A percentile compares a stretch with the other conserved stretches of the same genome.
Evolutionary conservation across 352 stramenopile species (phyloP).

Genomic region (Phytophthora constricta): DNA sequence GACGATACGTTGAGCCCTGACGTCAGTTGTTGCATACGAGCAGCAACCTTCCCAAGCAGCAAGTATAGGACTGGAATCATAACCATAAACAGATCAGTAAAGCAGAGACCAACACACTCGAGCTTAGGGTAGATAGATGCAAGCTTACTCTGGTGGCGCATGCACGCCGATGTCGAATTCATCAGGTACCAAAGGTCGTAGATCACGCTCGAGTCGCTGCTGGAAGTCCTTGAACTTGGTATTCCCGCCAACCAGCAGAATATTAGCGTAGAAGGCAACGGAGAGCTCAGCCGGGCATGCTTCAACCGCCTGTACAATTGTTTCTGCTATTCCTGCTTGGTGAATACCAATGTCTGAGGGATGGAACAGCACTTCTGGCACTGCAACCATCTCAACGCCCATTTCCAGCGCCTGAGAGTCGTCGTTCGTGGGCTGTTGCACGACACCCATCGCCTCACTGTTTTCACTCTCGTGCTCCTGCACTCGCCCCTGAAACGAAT

Average conservation of each 20-base stretch:
- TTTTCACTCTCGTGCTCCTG: slow-evolving; percentile 24
- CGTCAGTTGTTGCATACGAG: slow-evolving; percentile 39
- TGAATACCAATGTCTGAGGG: slow-evolving; percentile 91
- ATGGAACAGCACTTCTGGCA: slow-evolving; percentile 93
- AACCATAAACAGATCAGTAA: slow-evolving; percentile 11
- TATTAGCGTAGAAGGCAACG: slow-evolving; percentile 83
- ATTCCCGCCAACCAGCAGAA: slow-evolving; percentile 89
- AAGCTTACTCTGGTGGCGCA: slow-evolving; percentile 59
- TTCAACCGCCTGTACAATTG: slow-evolving; percentile 86
- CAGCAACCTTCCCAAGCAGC: slow-evolving; percentile 66
- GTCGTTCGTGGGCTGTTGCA: slow-evolving; percentile 16
- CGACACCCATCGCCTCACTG: slow-evolving; percentile 1
- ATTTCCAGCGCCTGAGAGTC: slow-evolving; percentile 83
- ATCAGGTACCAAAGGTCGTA: slow-evolving; percentile 60
- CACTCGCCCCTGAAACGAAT: slow-evolving; percentile 58
- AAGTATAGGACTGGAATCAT: slow-evolving; percentile 51
- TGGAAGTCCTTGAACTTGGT: slow-evolving; percentile 88
- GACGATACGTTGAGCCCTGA: slow-evolving; percentile 45
- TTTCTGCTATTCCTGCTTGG: slow-evolving; percentile 86
- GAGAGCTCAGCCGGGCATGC: slow-evolving; percentile 78
- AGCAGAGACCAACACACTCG: too few relatives aligned
- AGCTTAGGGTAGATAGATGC: too few relatives aligned
- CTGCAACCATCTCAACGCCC: slow-evolving; percentile 86
- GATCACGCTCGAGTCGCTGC: slow-evolving; percentile 67
- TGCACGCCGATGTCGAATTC: slow-evolving; percentile 59